phyloP scores from a whole-genome alignment of 2,329 filamentous ascomycete genomes.

The Thermothelomyces thermophilus region DNA sequence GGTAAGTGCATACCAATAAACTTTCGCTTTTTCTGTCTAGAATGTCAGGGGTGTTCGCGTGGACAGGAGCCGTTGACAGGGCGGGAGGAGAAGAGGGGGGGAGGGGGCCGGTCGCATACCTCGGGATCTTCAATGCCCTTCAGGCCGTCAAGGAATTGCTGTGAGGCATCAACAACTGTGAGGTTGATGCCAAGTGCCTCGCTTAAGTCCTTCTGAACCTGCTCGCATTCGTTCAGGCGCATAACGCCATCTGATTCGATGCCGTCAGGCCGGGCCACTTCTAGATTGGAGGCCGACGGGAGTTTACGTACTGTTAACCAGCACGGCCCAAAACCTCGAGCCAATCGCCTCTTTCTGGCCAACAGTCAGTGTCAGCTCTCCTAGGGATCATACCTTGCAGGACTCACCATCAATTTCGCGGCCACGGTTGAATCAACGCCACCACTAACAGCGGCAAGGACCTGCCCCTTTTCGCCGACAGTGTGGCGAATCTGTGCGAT shows the following conservation, averaged over 20 bases:
- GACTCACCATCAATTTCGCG: constrained; percentile 66
- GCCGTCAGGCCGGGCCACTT: constrained; percentile 7
- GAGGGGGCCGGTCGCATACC: neutral
- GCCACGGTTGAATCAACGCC: constrained; percentile 89
- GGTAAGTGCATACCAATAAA: constrained; percentile 58
- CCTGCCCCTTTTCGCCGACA: constrained; percentile 75
- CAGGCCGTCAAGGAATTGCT: constrained; percentile 71
- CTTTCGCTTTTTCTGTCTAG: constrained; percentile 55
- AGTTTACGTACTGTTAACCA: constrained; percentile 60
- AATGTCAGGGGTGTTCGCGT: neutral
- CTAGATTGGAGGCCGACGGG: constrained; percentile 1
- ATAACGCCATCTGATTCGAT: constrained; percentile 44
- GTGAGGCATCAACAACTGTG: constrained; percentile 72
- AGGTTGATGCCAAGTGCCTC: constrained; percentile 84
- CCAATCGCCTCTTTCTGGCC: constrained; percentile 62
- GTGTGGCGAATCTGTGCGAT: constrained; percentile 72
- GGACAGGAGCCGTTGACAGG: neutral
- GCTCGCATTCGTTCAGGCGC: constrained; percentile 74
- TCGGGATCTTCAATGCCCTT: constrained; percentile 74
- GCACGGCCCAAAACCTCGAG: constrained; percentile 60
- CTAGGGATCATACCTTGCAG: neutral
- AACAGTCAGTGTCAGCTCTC: constrained; percentile 6
- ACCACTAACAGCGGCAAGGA: constrained; percentile 52
- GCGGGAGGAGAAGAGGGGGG: no score
- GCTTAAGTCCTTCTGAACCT: constrained; percentile 72